Percentiles rank a stretch among this genome's conserved stretches.
Conservation (phyloP, 176 grass and related monocot genomes). For the Coix lacrymajobi region DNA sequence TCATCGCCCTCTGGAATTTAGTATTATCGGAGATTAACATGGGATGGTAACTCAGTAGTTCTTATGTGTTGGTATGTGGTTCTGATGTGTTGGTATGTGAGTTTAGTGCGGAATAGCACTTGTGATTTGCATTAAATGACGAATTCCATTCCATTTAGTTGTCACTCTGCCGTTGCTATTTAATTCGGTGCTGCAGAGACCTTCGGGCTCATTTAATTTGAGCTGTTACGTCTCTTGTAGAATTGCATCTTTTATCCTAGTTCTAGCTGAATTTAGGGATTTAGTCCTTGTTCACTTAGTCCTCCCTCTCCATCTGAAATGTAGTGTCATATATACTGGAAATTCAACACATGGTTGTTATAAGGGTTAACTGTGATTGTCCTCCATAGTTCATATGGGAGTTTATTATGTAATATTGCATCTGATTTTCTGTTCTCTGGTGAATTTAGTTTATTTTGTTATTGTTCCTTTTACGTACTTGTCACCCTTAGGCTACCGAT, state of each 20-base stretch:
- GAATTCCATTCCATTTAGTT: neutral
- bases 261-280: neutral
- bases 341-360: neutral
- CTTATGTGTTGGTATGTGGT: no score
- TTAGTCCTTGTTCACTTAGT: neutral
- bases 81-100: no score
- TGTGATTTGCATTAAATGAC: neutral
- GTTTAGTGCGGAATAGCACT: neutral
- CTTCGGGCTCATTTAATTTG: no score
- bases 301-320: neutral
- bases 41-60: neutral
- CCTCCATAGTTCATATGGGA: fast-evolving
- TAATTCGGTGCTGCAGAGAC: neutral
- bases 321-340: neutral
- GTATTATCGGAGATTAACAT: neutral
- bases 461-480: neutral
- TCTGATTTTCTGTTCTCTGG: neutral
- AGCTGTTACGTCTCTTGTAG: neutral
- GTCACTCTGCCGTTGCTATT: neutral
- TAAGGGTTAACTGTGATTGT: neutral
- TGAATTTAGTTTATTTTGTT: neutral
- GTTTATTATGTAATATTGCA: neutral
- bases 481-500: neutral
- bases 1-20: neutral
- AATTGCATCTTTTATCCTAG: neutral